These are phyloP conservation scores for Xylariaceae sp. DNA, from an alignment of 2,329 filamentous ascomycete genomes.

Conservation along the genomic window DNA sequence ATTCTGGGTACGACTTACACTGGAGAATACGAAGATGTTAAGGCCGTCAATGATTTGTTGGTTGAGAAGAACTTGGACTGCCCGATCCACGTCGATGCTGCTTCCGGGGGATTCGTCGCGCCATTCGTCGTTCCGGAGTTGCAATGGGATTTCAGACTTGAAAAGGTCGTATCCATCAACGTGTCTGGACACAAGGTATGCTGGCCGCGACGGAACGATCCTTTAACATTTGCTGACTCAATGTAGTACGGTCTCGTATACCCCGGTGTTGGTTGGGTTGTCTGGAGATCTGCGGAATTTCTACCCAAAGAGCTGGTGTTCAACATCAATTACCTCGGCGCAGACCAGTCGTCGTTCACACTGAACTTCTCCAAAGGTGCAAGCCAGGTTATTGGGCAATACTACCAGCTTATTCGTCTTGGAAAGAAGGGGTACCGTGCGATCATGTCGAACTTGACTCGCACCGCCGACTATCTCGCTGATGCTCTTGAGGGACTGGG, in stretches of 20 bases:
- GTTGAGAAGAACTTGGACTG: conserved; percentile 70
- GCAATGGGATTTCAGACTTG: conserved; percentile 87
- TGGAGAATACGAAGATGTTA: conserved; percentile 91
- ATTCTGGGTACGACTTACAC: conserved; percentile 95
- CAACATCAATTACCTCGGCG: conserved; percentile 98
- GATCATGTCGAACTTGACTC: conserved; percentile 92
- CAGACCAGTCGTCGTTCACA: conserved; percentile 92
- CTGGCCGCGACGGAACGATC: too few relatives aligned
- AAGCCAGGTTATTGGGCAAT: conserved; percentile 91
- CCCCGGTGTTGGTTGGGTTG: conserved; percentile 88
- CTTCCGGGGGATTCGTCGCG: conserved; percentile 86
- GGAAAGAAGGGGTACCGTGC: conserved; percentile 87
- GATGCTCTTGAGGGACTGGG: conserved; percentile 68
- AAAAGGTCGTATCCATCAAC: conserved; percentile 90
- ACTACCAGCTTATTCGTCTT: conserved; percentile 93
- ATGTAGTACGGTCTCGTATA: conserved; percentile 63
- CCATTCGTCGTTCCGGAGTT: conserved; percentile 83
- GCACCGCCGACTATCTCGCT: conserved; percentile 83
- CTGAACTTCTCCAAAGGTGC: conserved; percentile 97
- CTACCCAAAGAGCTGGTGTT: conserved; percentile 91
- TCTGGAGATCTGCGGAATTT: conserved; percentile 81
- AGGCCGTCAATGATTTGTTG: conserved; percentile 85
- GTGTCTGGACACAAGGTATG: conserved; percentile 83
- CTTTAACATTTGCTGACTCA: conserved; percentile 7
- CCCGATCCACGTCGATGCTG: conserved; percentile 91